Base-by-base conservation (phyloP, 169 alveolate species). In the Blepharisma undulans region DNA sequence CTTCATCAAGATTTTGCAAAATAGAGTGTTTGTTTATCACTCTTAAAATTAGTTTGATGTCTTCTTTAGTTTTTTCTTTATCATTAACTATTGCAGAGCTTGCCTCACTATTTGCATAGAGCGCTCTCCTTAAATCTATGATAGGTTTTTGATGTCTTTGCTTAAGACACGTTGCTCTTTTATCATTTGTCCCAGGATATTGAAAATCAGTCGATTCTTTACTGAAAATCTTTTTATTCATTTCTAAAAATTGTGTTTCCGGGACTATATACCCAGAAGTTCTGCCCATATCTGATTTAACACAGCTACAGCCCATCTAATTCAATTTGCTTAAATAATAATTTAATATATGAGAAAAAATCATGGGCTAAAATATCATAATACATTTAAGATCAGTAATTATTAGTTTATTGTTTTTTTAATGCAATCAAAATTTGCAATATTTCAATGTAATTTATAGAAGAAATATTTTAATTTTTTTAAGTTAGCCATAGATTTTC, bases 401-500 rank as follows among this genome's bases (percentile, higher is more conserved):
- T 48, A 10, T 48, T 10, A 5, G 66, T 48, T 48, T 48, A 10
- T 2, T 48, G 10, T 1, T 48, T 48, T 48, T 48, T 48, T 48
- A 48, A 0, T 48, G 2, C 14, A 18, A 5, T 18, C 66, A 5
- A 0, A 48, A 2, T 10, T 48, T 48, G 66, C 66, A 5, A 48
- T 48, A 48, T 48, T 48, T 48, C 14, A 48, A 48, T 48, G 66
- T 48, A 48, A 48, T 5, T 36, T 36, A 36, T 48, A 48, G 2
- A 48, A 48, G 66, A 48, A 48, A 48, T 48, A 48, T 48, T 48
- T 48, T 48, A 48, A 74, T 74, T 74, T 25, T 74, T 74, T 22
- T 25, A 72, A 88, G 59, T 96, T 96, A 95, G 76, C 96, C 97
- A 85, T 95, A 98, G 76, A 99, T 98, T 94, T 98, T 98, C 95